Evolutionary conservation across 257 asterid genomes (phyloP), one percentile per base, ranked within the genome.

Genomic region (Verbena officinalis): DNA sequence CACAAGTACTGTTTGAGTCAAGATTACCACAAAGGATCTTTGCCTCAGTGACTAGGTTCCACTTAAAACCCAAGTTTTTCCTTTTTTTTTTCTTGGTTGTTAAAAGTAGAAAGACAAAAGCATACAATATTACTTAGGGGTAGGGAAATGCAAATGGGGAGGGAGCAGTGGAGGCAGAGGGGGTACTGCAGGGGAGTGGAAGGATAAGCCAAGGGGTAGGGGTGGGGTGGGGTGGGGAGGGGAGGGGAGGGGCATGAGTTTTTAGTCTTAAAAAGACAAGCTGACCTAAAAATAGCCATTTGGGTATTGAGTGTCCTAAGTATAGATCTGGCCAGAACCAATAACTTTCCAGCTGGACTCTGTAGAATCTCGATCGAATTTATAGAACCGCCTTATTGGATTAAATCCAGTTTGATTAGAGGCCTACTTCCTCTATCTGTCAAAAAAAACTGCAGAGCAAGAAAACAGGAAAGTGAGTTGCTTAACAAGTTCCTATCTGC

Each of bases 311-410:
- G 66, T 50, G 60, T 16, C 70, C 55, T 55, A 77, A 68, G 33
- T 57, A 61, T 22, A 55, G 31, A 59, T 57, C 73, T 66, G 76
- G 61, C 55, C 75, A 34, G 62, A 68, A 71, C 75, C 73, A 40
- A 72, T 54, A 61, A 69, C 44, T 45, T 72, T 72, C 79, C 87
- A 60, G 83, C 74, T 59, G 69, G 68, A 55, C 48, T 22, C 48
- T 55, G 71, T 62, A 70, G 77, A 73, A 64, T 77, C 82, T 56
- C 66, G 71, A 78, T 43, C 64, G 50, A 66, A 81, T 65, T 62
- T 46, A 73, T 57, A 48, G 76, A 78, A 66, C 73, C 76, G 78
- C 76, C 82, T 70, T 68, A 73, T 14, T 71, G 82, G 73, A 57
- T 78, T 68, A 73, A 67, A 70, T 60, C 77, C 79, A 60, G 62